These are phyloP conservation scores for Poronia punctata DNA, from an alignment of 495 filamentous ascomycete genomes.

Conservation along the genomic window DNA sequence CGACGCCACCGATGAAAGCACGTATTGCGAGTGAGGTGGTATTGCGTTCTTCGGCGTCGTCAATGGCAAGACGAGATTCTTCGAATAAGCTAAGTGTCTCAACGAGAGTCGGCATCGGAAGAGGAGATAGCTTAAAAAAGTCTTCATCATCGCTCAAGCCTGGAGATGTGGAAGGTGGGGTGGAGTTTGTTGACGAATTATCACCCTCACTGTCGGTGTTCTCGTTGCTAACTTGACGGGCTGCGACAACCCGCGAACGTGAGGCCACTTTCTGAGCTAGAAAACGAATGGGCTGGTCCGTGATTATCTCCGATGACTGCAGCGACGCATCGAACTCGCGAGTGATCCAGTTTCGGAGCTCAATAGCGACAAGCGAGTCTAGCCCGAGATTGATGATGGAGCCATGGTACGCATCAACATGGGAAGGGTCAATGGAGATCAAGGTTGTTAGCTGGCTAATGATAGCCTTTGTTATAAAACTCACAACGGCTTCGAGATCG, in stretches of 20 bases:
- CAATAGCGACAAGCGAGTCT: conserved; percentile 31
- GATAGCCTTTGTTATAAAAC: not conserved
- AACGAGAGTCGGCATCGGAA: too few species aligned
- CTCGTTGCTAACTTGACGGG: too few species aligned
- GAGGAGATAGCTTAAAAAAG: too few species aligned
- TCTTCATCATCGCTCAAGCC: too few species aligned
- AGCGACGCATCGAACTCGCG: too few species aligned
- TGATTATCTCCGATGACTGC: too few species aligned
- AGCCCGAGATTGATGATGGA: conserved; percentile 11
- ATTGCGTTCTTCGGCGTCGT: not conserved
- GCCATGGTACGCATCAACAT: not conserved
- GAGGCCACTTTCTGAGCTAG: too few species aligned
- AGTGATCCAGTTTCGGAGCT: conserved; percentile 25
- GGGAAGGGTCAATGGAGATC: not conserved
- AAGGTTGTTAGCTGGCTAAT: not conserved
- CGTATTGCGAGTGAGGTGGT: not conserved
- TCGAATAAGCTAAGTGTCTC: not conserved
- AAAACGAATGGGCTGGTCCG: too few species aligned
- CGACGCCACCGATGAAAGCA: not conserved
- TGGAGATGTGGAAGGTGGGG: too few species aligned
- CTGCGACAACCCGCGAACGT: too few species aligned
- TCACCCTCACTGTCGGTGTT: too few species aligned
- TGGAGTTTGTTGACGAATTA: too few species aligned
- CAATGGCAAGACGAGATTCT: conserved; percentile 1
- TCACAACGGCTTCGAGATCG: not conserved